phyloP scores from a whole-genome alignment of 805 yeast species.

The Cyberlindnera americana region DNA sequence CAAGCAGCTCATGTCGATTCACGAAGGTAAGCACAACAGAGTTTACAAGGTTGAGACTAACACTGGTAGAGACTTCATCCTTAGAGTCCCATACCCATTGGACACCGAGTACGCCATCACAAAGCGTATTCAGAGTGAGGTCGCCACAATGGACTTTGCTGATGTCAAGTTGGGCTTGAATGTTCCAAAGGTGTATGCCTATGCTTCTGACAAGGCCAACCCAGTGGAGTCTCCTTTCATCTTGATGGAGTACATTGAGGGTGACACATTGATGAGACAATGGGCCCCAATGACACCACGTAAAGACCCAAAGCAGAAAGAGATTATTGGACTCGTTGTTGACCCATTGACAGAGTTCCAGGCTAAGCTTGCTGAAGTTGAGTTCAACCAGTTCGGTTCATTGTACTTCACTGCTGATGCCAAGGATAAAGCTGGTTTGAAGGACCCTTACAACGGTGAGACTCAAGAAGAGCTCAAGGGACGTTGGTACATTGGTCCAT shows the following conservation, averaged over 20 bases:
- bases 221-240: conserved; percentile 71
- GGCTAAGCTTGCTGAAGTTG: conserved; percentile 47
- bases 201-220: conserved; percentile 60
- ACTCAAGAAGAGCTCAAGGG: conserved; percentile 42
- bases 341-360: conserved; percentile 71
- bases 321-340: conserved; percentile 55
- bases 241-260: conserved; percentile 74
- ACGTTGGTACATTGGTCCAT: conserved; percentile 92
- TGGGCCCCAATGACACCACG: conserved; percentile 85
- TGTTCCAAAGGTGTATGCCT: conserved; percentile 71
- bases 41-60: conserved; percentile 70
- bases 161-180: conserved; percentile 57
- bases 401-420: conserved; percentile 76
- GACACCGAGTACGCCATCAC: conserved; percentile 63
- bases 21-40: conserved; percentile 93
- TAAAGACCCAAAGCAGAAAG: conserved; percentile 47
- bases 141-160: conserved; percentile 87
- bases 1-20: conserved; percentile 75
- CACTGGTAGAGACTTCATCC: conserved; percentile 56
- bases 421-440: conserved; percentile 28
- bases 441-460: conserved; percentile 59
- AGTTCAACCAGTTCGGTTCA: conserved; percentile 76
- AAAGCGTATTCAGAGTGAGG: conserved; percentile 79
- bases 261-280: conserved; percentile 77
- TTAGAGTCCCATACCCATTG: conserved; percentile 82